These are phyloP conservation scores for Xylaria longipes DNA, from an alignment of 495 filamentous ascomycete genomes.

Conservation along the genomic window DNA sequence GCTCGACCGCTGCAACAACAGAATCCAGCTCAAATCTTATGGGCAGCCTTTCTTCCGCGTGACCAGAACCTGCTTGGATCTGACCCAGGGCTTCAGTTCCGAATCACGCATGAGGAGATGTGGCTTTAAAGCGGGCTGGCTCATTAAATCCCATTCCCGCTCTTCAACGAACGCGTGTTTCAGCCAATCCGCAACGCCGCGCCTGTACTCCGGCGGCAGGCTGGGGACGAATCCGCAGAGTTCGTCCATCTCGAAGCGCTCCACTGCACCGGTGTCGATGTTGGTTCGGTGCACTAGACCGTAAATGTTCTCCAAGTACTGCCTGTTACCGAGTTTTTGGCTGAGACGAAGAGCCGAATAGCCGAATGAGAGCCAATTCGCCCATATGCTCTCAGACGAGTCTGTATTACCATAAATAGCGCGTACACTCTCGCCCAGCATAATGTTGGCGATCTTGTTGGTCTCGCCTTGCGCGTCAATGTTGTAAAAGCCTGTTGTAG, in stretches of 20 bases:
- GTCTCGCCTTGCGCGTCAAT: not conserved
- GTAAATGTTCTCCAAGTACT: not conserved
- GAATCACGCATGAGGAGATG: not conserved
- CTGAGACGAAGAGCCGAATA: not conserved
- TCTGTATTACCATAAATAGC: not conserved
- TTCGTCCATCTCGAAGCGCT: not conserved
- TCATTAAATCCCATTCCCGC: not conserved
- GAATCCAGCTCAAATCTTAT: not conserved
- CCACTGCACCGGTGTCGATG: not conserved
- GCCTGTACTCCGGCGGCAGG: not conserved
- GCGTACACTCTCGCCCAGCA: not conserved
- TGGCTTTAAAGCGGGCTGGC: not conserved
- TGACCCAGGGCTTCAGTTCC: not conserved
- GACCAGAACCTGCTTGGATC: not conserved
- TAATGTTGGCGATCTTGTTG: not conserved
- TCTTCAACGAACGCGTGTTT: not conserved
- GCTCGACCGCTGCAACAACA: not conserved
- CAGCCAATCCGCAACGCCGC: not conserved
- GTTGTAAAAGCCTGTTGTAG: not conserved
- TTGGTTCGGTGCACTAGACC: not conserved
- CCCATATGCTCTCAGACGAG: not conserved
- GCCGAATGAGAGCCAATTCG: not conserved
- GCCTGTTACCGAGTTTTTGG: not conserved
- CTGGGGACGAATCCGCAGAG: not conserved
- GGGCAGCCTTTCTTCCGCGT: not conserved